phyloP scores from a whole-genome alignment of 176 grass and related monocot species.

The Carex littledalei region DNA sequence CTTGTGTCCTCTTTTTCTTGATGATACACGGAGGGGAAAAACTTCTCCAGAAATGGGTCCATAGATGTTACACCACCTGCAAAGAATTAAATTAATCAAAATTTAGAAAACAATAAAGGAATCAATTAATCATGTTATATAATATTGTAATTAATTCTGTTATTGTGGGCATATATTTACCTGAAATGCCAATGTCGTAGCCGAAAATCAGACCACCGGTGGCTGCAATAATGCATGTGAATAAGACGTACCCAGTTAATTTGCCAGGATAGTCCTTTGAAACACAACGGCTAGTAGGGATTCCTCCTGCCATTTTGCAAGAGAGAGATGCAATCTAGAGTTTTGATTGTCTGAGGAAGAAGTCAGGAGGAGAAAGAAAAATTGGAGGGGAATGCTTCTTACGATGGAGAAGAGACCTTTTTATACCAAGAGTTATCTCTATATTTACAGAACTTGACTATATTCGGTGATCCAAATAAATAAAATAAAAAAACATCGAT shows the following conservation, averaged over 20 bases:
- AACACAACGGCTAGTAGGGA: neutral
- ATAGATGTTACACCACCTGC: slow-evolving; percentile 38
- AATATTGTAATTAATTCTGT: neutral
- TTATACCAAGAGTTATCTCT: neutral
- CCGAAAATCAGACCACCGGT: slow-evolving; percentile 35
- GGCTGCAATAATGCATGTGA: slow-evolving; percentile 20
- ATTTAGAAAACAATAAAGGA: neutral
- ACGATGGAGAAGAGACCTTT: neutral
- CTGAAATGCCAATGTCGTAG: slow-evolving; percentile 31
- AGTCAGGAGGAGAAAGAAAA: neutral
- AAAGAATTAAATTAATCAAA: neutral
- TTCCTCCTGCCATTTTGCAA: slow-evolving; percentile 22
- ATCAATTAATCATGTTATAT: neutral
- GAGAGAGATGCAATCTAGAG: neutral
- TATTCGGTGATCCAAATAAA: no score
- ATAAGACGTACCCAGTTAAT: slow-evolving; percentile 16
- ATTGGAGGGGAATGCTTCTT: neutral
- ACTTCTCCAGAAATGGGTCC: slow-evolving; percentile 32
- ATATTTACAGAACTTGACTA: neutral
- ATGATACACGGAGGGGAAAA: slow-evolving; percentile 28
- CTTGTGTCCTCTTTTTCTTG: slow-evolving; percentile 17
- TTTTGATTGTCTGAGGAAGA: neutral
- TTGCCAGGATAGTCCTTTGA: slow-evolving; percentile 22
- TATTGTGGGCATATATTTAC: neutral
- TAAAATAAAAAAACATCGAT: neutral